phyloP scores from a whole-genome alignment of 257 asterid species.

The Handroanthus guayacan region DNA sequence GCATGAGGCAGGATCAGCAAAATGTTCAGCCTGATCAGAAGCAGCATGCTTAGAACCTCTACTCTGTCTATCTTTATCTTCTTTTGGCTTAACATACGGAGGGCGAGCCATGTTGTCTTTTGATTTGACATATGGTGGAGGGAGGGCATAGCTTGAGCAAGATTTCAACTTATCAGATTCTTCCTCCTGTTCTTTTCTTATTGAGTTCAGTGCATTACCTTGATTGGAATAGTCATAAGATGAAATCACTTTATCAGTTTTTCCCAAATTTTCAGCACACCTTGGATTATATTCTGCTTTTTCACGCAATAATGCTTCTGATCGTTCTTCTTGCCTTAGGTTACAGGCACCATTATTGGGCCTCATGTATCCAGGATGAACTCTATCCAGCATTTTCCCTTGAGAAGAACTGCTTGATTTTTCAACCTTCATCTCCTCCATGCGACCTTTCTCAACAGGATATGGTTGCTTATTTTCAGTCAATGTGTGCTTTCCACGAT shows the following conservation, averaged over 20 bases:
- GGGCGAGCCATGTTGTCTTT: conserved; percentile 52
- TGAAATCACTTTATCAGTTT: conserved; percentile 12
- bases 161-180: conserved; percentile 51
- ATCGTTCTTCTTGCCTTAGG: conserved; percentile 41
- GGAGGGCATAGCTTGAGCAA: conserved; percentile 48
- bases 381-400: conserved; percentile 43
- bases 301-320: conserved; percentile 45
- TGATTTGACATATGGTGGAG: conserved; percentile 81
- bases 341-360: conserved; percentile 39
- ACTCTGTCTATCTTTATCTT: conserved; percentile 47
- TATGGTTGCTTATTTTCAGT: conserved; percentile 44
- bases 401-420: conserved; percentile 54
- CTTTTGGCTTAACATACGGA: conserved; percentile 70
- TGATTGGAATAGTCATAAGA: conserved; percentile 23
- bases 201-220: conserved; percentile 37
- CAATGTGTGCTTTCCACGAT: conserved; percentile 44
- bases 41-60: conserved; percentile 49
- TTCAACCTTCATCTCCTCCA: conserved; percentile 42
- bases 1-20: conserved; percentile 31
- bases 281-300: conserved; percentile 44
- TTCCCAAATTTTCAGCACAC: conserved; percentile 32
- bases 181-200: conserved; percentile 43
- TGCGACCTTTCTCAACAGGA: conserved; percentile 43
- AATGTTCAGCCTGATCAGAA: conserved; percentile 39
- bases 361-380: conserved; percentile 36